Evolutionary conservation across 768 basidiomycete species (phyloP).

Genomic region (Boletus rubropictus): DNA sequence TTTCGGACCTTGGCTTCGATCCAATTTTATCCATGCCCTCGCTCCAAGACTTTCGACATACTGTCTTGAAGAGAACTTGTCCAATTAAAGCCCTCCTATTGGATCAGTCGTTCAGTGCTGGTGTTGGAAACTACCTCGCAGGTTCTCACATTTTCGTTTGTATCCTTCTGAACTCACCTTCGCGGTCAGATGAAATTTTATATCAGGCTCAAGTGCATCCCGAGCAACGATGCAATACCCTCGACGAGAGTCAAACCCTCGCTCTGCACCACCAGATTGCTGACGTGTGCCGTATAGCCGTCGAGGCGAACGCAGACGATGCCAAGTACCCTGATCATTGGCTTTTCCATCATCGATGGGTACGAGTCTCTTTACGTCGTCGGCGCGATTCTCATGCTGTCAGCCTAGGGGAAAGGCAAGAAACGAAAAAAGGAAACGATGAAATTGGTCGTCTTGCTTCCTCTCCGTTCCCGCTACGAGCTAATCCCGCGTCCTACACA

Average conservation of each 20-base stretch:
- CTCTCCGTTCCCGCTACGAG: not conserved
- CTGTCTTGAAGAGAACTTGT: constrained; percentile 50
- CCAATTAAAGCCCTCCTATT: constrained; percentile 73
- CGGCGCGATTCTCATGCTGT: constrained; percentile 12
- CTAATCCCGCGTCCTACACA: constrained; percentile 24
- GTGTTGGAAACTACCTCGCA: constrained; percentile 81
- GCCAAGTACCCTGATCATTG: constrained; percentile 59
- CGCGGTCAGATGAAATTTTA: constrained; percentile 54
- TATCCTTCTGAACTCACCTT: not conserved
- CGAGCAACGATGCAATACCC: constrained; percentile 54
- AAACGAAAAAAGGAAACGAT: constrained; percentile 41
- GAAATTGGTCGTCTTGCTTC: constrained; percentile 37
- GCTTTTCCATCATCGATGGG: constrained; percentile 70
- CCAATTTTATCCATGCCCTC: constrained; percentile 66
- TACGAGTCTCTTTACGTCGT: constrained; percentile 14
- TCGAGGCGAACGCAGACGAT: constrained; percentile 66
- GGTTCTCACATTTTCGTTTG: constrained; percentile 32
- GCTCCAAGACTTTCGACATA: constrained; percentile 43
- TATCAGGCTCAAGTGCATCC: constrained; percentile 74
- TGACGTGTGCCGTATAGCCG: constrained; percentile 55
- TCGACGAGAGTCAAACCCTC: constrained; percentile 44
- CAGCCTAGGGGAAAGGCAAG: constrained; percentile 53
- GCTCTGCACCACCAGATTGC: constrained; percentile 48
- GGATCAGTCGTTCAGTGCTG: constrained; percentile 76
- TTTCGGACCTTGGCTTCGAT: constrained; percentile 71